phyloP scores from a whole-genome alignment of 1,284 basidiomycete species.

The Malassezia sp. region DNA sequence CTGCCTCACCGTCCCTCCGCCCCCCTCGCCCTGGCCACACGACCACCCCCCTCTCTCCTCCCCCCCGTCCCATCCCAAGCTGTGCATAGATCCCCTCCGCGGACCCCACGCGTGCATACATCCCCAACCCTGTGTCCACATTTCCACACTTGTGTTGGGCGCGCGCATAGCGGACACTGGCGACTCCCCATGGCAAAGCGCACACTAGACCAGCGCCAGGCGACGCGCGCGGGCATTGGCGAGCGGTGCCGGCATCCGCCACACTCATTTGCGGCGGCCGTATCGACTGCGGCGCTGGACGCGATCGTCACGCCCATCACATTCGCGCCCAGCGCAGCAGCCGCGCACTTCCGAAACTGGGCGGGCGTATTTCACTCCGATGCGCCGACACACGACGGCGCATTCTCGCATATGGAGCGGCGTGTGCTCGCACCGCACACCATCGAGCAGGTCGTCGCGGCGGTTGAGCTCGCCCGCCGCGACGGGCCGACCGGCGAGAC shows the following conservation, averaged over 20 bases:
- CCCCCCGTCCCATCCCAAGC: too few relatives aligned
- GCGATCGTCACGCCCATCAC: slow-evolving; percentile 17
- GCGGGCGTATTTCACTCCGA: slow-evolving; percentile 50
- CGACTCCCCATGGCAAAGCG: slow-evolving; percentile 3
- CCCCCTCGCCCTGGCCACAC: too few relatives aligned
- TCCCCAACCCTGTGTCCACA: background rate
- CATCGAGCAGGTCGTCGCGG: slow-evolving; percentile 61
- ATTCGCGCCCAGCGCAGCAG: slow-evolving; percentile 10
- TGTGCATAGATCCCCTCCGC: too few relatives aligned
- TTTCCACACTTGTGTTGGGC: background rate
- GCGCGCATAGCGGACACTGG: background rate
- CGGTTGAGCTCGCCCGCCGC: slow-evolving; percentile 72
- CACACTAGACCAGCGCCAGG: slow-evolving; percentile 3
- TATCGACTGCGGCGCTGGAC: slow-evolving; percentile 23
- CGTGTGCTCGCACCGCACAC: slow-evolving; percentile 65
- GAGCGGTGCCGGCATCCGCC: slow-evolving; percentile 48
- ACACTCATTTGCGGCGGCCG: slow-evolving; percentile 33
- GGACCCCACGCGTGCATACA: too few relatives aligned
- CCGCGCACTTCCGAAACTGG: slow-evolving; percentile 51
- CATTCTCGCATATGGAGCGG: slow-evolving; percentile 9
- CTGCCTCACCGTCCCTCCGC: too few relatives aligned
- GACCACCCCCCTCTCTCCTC: too few relatives aligned
- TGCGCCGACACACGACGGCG: slow-evolving; percentile 34
- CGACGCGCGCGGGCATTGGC: slow-evolving; percentile 1
- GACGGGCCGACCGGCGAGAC: slow-evolving; percentile 50